A percentile compares a stretch with the other conserved stretches of the same genome.
Evolutionary conservation across 2,329 filamentous ascomycete genomes (phyloP).

Genomic region (Hypomyces rosellus): DNA sequence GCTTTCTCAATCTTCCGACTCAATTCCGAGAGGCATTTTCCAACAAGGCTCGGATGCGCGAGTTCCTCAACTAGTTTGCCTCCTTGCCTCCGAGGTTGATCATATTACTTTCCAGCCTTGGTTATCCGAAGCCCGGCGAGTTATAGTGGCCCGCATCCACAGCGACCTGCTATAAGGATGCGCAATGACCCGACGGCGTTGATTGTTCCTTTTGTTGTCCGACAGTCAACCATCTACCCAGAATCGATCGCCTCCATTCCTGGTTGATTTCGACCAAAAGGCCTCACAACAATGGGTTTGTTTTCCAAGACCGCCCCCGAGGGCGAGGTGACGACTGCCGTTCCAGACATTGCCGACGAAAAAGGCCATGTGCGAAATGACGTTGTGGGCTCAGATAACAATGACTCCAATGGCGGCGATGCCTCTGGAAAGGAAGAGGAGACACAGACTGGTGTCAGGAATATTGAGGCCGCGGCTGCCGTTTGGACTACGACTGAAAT

Average conservation of each 20-base stretch:
- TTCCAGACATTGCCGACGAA: conserved; percentile 6
- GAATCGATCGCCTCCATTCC: background rate
- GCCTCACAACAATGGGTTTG: conserved; percentile 6
- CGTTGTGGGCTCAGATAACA: conserved; percentile 24
- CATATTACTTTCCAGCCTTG: background rate
- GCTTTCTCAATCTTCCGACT: no score
- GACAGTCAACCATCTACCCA: no score
- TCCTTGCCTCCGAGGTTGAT: background rate
- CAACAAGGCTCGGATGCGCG: background rate
- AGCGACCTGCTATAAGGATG: background rate
- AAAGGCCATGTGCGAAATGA: conserved; percentile 8
- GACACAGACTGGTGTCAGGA: conserved; percentile 40
- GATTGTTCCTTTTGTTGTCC: background rate
- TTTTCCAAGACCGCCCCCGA: background rate
- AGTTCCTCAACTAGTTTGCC: background rate
- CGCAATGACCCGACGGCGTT: background rate
- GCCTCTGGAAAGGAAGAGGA: conserved; percentile 19
- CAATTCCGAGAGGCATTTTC: no score
- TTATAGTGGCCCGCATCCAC: background rate
- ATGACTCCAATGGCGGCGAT: background rate
- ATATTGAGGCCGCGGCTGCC: conserved; percentile 38
- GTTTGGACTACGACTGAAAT: conserved; percentile 34
- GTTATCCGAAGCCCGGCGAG: background rate
- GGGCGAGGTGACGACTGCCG: background rate
- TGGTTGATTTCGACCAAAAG: conserved; percentile 2